A percentile compares a stretch with the other conserved stretches of the same genome.
These are phyloP conservation scores for Saccharomyces jurei DNA, from an alignment of 805 yeast genomes.

Conservation along the genomic window DNA sequence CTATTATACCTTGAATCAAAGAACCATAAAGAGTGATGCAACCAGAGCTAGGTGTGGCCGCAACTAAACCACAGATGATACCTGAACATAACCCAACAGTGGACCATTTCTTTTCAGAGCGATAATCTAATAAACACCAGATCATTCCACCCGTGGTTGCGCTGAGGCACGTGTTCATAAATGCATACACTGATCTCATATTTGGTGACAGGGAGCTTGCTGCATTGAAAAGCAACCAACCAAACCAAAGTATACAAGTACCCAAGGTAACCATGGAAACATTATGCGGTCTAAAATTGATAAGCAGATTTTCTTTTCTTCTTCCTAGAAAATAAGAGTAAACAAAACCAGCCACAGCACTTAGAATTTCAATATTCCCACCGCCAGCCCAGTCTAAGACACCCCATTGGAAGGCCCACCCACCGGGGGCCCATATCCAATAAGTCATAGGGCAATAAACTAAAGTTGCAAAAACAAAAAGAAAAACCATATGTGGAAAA, in stretches of 20 bases:
- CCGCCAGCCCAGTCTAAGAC: conserved; percentile 97
- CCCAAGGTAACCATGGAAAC: conserved; percentile 87
- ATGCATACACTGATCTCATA: conserved; percentile 76
- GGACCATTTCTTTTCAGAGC: conserved; percentile 85
- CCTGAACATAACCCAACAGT: conserved; percentile 95
- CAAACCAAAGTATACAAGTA: conserved; percentile 79
- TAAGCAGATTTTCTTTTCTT: conserved; percentile 64
- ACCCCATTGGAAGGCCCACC: conserved; percentile 92
- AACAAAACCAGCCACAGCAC: conserved; percentile 87
- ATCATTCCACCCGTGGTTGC: conserved; percentile 88
- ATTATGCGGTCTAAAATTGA: conserved; percentile 91
- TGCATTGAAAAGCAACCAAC: conserved; percentile 95
- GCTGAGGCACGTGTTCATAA: conserved; percentile 83
- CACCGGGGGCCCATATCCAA: conserved; percentile 91
- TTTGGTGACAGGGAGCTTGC: conserved; percentile 80
- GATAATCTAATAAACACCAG: conserved; percentile 85
- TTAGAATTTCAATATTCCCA: conserved; percentile 89
- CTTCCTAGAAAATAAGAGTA: conserved; percentile 74
- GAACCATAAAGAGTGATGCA: conserved; percentile 88
- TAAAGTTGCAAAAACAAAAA: conserved; percentile 81
- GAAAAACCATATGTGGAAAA: conserved; percentile 72
- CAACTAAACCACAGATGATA: conserved; percentile 88
- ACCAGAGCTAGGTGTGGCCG: conserved; percentile 94
- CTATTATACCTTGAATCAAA: conserved; percentile 67
- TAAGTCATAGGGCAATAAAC: conserved; percentile 93